Base-by-base conservation (phyloP, 306 rosid genomes). In the Cicer arietinum region DNA sequence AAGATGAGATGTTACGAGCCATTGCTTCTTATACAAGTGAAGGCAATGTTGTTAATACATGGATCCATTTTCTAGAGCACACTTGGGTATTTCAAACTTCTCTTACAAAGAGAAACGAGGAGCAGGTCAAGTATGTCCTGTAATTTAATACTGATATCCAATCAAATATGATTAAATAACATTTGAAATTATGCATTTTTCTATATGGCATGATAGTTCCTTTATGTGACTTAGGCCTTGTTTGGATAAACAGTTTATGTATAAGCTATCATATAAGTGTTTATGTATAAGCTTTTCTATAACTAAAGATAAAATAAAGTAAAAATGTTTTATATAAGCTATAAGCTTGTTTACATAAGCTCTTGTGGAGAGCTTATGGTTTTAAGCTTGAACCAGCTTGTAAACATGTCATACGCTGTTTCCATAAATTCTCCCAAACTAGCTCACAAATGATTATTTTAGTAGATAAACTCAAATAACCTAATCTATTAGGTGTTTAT, bases 71-170 rank as follows among this genome's bases (percentile, higher is more conserved):
- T 84, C 75, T 93, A 56, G 90, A 86, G 76, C 79, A 81, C 45
- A 80, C 97, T 46, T 89, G 97, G 97, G 77, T 63, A 74, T 83
- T 85, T 45, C 92, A 87, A 71, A 78, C 81, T 61, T 76, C 89
- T 7, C 79, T 66, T 61, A 77, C 85, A 47, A 85, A 87, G 83
- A 77, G 56, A 82, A 81, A 72, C 78, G 86, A 88, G 82, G 87
- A 89, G 88, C 84, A 85, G 77, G 88, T 86, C 90, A 89, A 83
- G 98, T 93, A 88, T 69, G 98, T 87, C 68, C 39, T 74, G 59
- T 74, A 85, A 17, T 61, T 69, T 53, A 71, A 59, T 78, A 67
- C 67, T 41, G 22, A 10, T 12, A 57, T 12, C 7, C 42, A 68
- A 63, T 79, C 65, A 66, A 69, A 79, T 60, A 57, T 8, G 67